phyloP scores from a whole-genome alignment of 257 asterid genomes.

The Paulownia fortunei region DNA sequence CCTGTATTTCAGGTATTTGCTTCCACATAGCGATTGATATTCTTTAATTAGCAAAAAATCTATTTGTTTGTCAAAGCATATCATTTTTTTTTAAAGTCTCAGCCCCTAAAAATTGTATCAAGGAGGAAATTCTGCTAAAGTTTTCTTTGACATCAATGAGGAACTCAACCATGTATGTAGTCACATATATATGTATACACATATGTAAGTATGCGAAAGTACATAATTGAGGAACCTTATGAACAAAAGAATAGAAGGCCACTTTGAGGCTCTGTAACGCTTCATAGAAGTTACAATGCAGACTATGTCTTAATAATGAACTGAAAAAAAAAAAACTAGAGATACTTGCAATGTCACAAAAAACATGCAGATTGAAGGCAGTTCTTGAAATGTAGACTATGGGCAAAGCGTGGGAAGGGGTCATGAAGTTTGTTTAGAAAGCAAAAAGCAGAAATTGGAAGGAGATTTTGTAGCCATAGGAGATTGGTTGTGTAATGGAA shows the following conservation, averaged over 20 bases:
- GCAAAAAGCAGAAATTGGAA: not conserved
- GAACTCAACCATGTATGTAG: not conserved
- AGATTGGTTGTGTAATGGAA: not conserved
- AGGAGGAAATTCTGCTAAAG: not conserved
- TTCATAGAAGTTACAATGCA: not conserved
- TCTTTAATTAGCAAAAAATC: not conserved
- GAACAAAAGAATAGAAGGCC: not conserved
- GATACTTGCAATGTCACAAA: not conserved
- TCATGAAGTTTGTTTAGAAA: not conserved
- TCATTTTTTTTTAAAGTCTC: not conserved
- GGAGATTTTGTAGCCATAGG: not conserved
- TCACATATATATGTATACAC: not conserved
- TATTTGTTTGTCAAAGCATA: constrained; percentile 14
- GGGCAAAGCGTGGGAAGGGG: not conserved
- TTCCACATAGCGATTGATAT: constrained; percentile 17
- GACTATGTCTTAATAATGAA: not conserved
- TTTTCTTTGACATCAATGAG: not conserved
- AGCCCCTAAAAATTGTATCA: not conserved
- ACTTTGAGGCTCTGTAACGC: not conserved
- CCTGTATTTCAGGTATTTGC: constrained; percentile 84
- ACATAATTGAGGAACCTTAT: not conserved
- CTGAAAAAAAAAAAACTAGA: not conserved
- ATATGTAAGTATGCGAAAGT: not conserved
- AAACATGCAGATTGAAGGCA: not conserved
- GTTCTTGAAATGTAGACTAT: not conserved